Conservation (phyloP, 139 green algal species). For the Chlorella sp. region DNA sequence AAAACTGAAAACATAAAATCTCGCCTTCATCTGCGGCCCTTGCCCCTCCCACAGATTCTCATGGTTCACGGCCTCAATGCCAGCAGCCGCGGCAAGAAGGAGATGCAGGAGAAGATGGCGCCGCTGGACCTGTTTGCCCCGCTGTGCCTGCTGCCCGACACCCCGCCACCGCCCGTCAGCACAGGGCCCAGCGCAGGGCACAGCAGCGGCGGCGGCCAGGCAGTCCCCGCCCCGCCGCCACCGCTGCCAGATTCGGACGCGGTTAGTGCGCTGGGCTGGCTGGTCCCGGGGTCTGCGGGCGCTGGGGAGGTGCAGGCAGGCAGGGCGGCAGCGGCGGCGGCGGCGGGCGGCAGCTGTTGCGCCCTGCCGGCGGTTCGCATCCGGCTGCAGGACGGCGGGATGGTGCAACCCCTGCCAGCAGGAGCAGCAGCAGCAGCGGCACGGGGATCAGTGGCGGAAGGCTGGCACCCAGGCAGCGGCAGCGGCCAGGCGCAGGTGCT, state of each 20-base stretch:
- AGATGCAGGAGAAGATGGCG: conserved; percentile 32
- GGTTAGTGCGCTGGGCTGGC: background rate
- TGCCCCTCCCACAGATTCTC: conserved; percentile 1
- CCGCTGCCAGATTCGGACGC: background rate
- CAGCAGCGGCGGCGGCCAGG: background rate
- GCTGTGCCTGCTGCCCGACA: background rate
- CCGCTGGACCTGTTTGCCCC: conserved; percentile 24
- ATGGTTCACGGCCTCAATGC: conserved; percentile 6
- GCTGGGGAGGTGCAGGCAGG: too few relatives aligned
- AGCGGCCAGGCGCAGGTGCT: background rate
- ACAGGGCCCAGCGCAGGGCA: background rate
- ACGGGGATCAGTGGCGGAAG: background rate
- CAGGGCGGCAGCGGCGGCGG: background rate
- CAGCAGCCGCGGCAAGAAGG: conserved; percentile 23
- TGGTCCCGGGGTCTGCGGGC: background rate
- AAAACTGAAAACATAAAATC: background rate
- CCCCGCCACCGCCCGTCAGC: too few relatives aligned
- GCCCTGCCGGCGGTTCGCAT: conserved; percentile 8
- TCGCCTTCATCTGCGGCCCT: background rate
- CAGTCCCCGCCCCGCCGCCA: background rate
- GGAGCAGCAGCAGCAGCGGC: background rate
- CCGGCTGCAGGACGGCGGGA: background rate
- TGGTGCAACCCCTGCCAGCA: background rate
- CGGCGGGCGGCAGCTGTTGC: conserved; percentile 10
- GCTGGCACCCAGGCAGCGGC: background rate